Evolutionary conservation across 179 eudicot species (phyloP), one percentile per base, ranked within the genome.

Genomic region (Actinidia chinensis): DNA sequence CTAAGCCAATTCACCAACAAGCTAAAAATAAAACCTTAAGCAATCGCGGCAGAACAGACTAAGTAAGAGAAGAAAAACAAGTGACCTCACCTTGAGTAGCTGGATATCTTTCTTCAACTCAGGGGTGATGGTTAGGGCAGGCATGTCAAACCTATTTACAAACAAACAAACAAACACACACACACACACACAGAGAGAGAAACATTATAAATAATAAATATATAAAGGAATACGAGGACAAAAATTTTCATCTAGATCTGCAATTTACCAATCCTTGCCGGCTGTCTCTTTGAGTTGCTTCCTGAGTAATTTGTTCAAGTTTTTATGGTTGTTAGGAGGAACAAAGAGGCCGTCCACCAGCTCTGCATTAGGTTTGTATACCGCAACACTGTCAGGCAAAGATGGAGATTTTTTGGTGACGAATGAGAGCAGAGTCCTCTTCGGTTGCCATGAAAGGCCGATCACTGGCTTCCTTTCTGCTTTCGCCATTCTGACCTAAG

Each of bases 61-160:
- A 18, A 5, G 14, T 4, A 15, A 9, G 28, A 9, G 79, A 42
- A 79, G 71, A 63, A 4, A 68, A 79, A 23, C 20, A 60, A 76
- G 9, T 11, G 13, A n/a, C 76, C 6, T 36, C 76, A 94, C 98
- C 98, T 93, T 90, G 10, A 95, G 78, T 65, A 95, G 84, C 86
- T 91, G 90, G 71, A 95, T 89, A 83, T 95, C 97, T 55, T 89
- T 93, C 46, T 93, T 91, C 79, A 95, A 83, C 85, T 95, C 91
- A 0, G 97, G 93, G 7, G 98, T 95, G 7, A 95, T 64, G 22
- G 86, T 85, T 36, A 86, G 90, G 43, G 98, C 98, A 69, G 97
- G 93, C 98, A 95, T 91, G 75, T 93, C 97, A 84, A 93, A 93
- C 98, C 98, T 94, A 75, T 72, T 23, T 54, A 40, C 14, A 12